Base-by-base conservation (phyloP, 306 rosid species). In the Cucurbita moschata region DNA sequence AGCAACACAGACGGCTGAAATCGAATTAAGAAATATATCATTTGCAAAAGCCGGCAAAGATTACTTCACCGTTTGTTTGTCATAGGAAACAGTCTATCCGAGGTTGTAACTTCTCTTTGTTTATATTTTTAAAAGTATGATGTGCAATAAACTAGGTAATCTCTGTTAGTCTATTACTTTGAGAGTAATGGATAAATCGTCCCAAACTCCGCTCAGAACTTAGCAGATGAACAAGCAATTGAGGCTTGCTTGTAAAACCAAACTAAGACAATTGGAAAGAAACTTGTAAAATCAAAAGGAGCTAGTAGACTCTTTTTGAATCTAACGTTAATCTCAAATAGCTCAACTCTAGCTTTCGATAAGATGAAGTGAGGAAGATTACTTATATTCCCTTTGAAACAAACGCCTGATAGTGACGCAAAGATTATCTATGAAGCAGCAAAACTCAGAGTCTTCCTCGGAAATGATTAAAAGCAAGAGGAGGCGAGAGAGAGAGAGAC, bases 31-130 rank as follows among this genome's bases (percentile, higher is more conserved):
- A 60, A 57, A 60, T 44, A 74, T 21, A 73, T 57, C 40, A 57
- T 54, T 35, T 74, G 19, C 6, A 16, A 73, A 76, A 79, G 93
- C 97, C 92, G 88, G 97, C 89, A 13, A 43, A 10, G 63, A 42
- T 75, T 77, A 13, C 77, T 63, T n/a, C 72, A 43, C 67, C 9
- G 37, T 39, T 42, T 42, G 68, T 65, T 40, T 77, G 64, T 76
- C 77, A 40, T 5, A 43, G 67, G 26, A 73, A 73, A 26, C 66
- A 55, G 50, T 30, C 38, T 14, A 56, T 55, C 62, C 54, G 11
- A 73, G 63, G 50, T 10, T 4, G 37, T 38, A 38, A 4, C 52
- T 18, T 71, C 37, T 8, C 7, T 50, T 42, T 37, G 12, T 15
- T 23, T 67, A 26, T 68, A 11, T 1, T 7, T 44, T 52, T 46